These are phyloP conservation scores for Apiotrichum montevideense DNA, from an alignment of 1,284 basidiomycete species.

Conservation along the genomic window DNA sequence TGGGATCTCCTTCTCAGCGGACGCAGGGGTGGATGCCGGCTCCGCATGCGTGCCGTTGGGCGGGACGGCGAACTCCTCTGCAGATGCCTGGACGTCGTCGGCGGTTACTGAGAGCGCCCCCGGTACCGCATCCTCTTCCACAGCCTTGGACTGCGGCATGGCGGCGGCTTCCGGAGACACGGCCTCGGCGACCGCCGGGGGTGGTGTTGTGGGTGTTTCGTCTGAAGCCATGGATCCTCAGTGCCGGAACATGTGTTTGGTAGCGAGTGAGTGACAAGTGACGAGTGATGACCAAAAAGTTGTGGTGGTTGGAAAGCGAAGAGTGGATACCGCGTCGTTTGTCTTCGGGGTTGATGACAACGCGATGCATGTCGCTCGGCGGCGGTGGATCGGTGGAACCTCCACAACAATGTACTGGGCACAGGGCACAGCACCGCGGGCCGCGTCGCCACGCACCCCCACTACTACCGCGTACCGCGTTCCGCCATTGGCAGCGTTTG, in stretches of 20 bases:
- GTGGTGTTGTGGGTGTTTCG: not conserved
- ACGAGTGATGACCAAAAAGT: not conserved
- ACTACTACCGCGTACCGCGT: not conserved
- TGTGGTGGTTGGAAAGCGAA: too few species aligned
- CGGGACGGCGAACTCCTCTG: too few species aligned
- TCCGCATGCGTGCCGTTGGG: too few species aligned
- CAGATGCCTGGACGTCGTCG: too few species aligned
- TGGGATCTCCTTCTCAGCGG: too few species aligned
- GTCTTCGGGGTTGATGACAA: not conserved
- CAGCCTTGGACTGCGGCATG: too few species aligned
- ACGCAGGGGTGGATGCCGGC: too few species aligned
- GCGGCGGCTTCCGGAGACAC: not conserved
- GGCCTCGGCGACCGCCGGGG: not conserved
- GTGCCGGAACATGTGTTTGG: not conserved
- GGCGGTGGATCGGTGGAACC: too few species aligned
- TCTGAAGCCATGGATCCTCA: conserved; percentile 3
- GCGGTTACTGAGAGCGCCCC: too few species aligned
- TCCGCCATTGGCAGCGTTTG: not conserved
- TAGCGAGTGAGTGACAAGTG: not conserved
- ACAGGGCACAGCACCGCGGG: too few species aligned
- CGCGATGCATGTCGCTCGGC: not conserved
- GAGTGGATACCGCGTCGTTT: not conserved
- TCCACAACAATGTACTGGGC: too few species aligned
- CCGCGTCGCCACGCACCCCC: not conserved
- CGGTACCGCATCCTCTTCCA: too few species aligned